Evolutionary conservation across 805 yeast genomes (phyloP).

Genomic region (Saccharomycopsis babjevae): DNA sequence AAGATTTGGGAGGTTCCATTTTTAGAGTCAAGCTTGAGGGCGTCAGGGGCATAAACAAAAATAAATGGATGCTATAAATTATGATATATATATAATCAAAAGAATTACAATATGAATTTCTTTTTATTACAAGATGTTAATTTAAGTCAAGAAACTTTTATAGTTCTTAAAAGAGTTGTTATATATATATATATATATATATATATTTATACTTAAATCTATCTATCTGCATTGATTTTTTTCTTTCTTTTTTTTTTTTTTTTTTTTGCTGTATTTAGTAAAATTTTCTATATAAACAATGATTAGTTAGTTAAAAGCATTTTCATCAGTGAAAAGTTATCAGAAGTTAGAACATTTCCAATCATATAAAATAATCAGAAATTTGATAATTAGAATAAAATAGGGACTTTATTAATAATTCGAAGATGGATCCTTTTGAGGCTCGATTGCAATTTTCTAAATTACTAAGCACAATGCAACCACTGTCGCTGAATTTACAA

Average conservation of each 20-base stretch:
- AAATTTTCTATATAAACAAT: background rate
- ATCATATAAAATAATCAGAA: too few species aligned
- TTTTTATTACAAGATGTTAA: too few species aligned
- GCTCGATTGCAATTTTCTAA: slow-evolving; percentile 60
- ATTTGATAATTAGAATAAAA: background rate
- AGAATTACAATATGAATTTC: too few species aligned
- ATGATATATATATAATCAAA: background rate
- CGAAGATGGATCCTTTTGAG: slow-evolving; percentile 76
- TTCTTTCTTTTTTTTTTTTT: background rate
- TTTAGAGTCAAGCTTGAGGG: slow-evolving; percentile 29
- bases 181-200: background rate
- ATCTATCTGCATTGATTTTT: background rate
- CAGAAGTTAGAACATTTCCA: too few species aligned
- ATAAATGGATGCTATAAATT: slow-evolving; percentile 2
- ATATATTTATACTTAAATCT: background rate
- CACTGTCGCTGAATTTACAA: slow-evolving; percentile 17
- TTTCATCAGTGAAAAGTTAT: too few species aligned
- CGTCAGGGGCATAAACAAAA: slow-evolving; percentile 8
- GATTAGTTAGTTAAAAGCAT: background rate
- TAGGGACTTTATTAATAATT: background rate
- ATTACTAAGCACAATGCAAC: slow-evolving; percentile 20
- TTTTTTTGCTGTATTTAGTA: background rate
- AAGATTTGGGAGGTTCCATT: slow-evolving; percentile 51
- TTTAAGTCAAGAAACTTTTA: too few species aligned
- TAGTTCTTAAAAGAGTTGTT: too few species aligned